Evolutionary conservation across 23 red algal species (phyloP), one percentile per base, ranked within the genome.

Genomic region (Gracilariopsis chorda): DNA sequence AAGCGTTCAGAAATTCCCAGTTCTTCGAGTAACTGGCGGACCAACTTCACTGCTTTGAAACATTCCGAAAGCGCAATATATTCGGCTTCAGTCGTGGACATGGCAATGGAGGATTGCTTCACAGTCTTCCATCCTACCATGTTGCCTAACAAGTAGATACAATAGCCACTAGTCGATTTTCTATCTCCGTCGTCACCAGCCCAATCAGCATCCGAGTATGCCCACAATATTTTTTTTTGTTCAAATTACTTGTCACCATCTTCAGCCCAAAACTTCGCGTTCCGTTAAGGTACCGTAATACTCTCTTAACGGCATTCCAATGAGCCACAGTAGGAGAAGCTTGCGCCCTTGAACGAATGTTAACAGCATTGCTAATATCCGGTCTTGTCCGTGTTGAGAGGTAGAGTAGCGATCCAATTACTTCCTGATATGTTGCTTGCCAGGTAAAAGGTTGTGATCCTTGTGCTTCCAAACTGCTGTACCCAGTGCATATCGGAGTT

Each of bases 41-140:
- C 27, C 55, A 24, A 86, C 36, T 42, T 48, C 42, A 69, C n/a
- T 0, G 24, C 81, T 41, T 86, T 86, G 57, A 86, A 27, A 69
- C 81, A 86, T 30, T 86, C 81, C 13, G 55, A 67, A 0, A 86
- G 29, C 23, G 81, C 24, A 35, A 51, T 51, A 69, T 44, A 86
- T 0, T 71, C 30, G 1, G 81, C 59, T 3, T 86, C 49, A 37
- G n/a, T n/a, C 40, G 81, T 59, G 23, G 48, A 86, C n/a, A 71
- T 32, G 16, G 55, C 55, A 25, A 58, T 58, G 28, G n/a, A 55
- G 0, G 17, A n/a, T 28, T 81, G 77, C 1, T 81, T 43, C 48
- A 55, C 30, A 10, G 49, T 81, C 77, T 42, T 56, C 77, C 52
- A 81, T 1, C 51, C 3, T 33, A 81, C 29, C 33, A 46, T 49